Base-by-base conservation (phyloP, 2,329 filamentous ascomycete genomes). In the Xylaria sp. region DNA sequence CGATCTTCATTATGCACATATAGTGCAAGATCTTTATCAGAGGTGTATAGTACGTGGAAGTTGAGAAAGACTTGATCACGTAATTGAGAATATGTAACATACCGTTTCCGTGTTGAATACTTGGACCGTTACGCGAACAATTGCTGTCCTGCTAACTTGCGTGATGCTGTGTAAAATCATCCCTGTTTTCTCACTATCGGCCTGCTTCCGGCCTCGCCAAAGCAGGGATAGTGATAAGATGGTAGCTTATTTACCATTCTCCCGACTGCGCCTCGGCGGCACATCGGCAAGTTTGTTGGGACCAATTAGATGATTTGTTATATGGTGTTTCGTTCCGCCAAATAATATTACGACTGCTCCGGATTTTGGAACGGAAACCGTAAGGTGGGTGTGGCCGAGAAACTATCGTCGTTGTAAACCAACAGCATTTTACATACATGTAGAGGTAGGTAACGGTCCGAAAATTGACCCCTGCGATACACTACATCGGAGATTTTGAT, bases 401-500 rank as follows among this genome's bases (percentile, higher is more conserved):
- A 54, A 34, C 51, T 7, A 12, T 18, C 28, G 28, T 28, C 28
- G 10, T 57, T 37, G 9, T 13, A 57, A 57, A 44, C 34, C 37
- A 57, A 46, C 52, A 39, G 23, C 41, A 57, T n/a, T 25, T 18
- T 31, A 39, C 23, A 18, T 25, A 23, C 20, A 5, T 9, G 20
- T 25, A 50, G 20, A 50, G 20, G 15, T n/a, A 10, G 8, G 23
- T 25, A 23, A 58, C 15, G 25, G 37, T 44, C 59, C 39, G 55
- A 39, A 34, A 20, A 55, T 44, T 63, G 39, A 67, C 56, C 67
- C 64, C 50, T 69, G 67, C 50, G 61, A 9, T 60, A 57, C 50
- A 61, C 10, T 60, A 57, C 50, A 64, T 67, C 67, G 67, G 67
- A 69, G 64, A 69, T 67, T 69, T 69, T 67, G 64, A 67, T 64